Conservation (phyloP, 2,329 filamentous ascomycete species). For the Colletotrichum agaves region DNA sequence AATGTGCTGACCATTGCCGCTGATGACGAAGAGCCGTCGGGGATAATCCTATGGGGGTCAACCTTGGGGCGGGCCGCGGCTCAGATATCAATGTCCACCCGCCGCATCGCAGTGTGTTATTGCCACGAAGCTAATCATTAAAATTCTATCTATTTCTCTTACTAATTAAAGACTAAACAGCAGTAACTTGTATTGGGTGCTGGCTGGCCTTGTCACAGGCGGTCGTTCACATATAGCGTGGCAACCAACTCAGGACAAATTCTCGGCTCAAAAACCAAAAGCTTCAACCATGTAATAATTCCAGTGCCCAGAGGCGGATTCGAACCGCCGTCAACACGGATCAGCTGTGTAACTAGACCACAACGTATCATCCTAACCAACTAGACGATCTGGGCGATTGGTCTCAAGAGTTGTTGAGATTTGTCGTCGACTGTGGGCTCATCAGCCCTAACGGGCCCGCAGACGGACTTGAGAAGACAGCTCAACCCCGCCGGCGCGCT, state of each 20-base stretch:
- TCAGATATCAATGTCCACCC: no score
- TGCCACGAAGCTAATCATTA: no score
- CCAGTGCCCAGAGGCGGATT: constrained; percentile 34
- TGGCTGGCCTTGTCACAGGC: no score
- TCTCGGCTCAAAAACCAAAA: constrained; percentile 2
- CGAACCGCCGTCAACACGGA: constrained; percentile 38
- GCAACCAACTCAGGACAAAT: no score
- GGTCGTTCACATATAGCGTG: no score
- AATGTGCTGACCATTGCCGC: neutral
- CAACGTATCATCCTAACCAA: constrained; percentile 38
- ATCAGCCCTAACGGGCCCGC: constrained; percentile 29
- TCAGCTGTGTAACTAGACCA: constrained; percentile 32
- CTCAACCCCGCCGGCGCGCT: no score
- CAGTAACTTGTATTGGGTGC: no score
- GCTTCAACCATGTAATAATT: no score
- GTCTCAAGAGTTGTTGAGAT: neutral
- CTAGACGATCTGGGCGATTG: constrained; percentile 36
- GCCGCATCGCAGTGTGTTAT: no score
- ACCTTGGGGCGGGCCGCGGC: neutral
- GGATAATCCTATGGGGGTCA: neutral
- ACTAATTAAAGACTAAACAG: no score
- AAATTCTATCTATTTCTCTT: no score
- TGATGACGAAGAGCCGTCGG: neutral
- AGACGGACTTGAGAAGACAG: neutral
- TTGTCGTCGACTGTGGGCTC: fast-evolving